A percentile compares a stretch with the other conserved stretches of the same genome.
phyloP scores from a whole-genome alignment of 176 grass and related monocot species.

The Elaeis guineensis region DNA sequence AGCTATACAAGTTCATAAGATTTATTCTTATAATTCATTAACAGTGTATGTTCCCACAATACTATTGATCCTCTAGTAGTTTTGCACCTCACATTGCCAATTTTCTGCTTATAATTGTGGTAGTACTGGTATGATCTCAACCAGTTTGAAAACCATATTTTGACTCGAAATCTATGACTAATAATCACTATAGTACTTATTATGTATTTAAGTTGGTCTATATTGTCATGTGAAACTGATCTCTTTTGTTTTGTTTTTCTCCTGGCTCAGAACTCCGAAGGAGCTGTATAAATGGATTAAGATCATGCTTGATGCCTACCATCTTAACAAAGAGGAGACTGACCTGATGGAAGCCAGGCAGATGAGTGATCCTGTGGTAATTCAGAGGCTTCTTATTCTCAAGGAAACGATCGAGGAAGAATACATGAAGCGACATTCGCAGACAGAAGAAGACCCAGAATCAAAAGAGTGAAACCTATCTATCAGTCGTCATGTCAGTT shows the following conservation, averaged over 20 bases:
- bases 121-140: too few species aligned
- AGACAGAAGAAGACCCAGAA: constrained; percentile 37
- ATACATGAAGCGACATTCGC: constrained; percentile 54
- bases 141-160: too few species aligned
- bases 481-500: not conserved
- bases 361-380: constrained; percentile 67
- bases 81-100: too few species aligned
- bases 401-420: constrained; percentile 77
- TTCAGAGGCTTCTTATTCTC: constrained; percentile 67
- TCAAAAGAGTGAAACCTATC: constrained; percentile 1
- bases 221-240: not conserved
- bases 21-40: too few species aligned
- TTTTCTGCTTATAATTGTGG: too few species aligned
- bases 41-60: too few species aligned
- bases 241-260: constrained; percentile 4
- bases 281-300: constrained; percentile 88
- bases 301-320: constrained; percentile 77
- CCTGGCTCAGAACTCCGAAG: constrained; percentile 59
- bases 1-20: too few species aligned
- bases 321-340: constrained; percentile 80
- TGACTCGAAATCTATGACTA: too few species aligned
- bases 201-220: too few species aligned
- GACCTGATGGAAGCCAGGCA: constrained; percentile 65
- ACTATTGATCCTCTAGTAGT: too few species aligned
- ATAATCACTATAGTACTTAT: too few species aligned